Percentiles rank a stretch among this genome's conserved stretches.
These are phyloP conservation scores for Phytophthora nicotianae DNA, from an alignment of 352 stramenopile species.

Conservation along the genomic window DNA sequence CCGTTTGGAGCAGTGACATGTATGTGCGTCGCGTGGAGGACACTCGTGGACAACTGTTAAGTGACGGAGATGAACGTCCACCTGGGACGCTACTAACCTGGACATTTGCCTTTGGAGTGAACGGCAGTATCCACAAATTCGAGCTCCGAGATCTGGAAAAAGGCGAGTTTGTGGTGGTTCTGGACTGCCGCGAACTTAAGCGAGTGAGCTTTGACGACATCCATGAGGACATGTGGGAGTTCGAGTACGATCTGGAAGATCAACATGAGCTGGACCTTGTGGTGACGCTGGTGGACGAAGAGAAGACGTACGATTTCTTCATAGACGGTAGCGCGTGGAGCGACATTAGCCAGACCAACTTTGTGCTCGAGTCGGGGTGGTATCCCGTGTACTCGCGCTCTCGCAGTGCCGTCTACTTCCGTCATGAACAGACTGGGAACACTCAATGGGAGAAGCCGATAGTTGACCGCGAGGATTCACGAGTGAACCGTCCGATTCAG, in stretches of 20 bases:
- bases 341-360: constrained; percentile 81
- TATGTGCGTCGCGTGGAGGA: constrained; percentile 78
- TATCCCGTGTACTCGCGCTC: constrained; percentile 83
- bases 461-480: constrained; percentile 52
- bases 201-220: constrained; percentile 72
- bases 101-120: constrained; percentile 85
- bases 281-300: constrained; percentile 67
- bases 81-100: constrained; percentile 60
- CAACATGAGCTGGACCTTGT: constrained; percentile 71
- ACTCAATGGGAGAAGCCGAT: constrained; percentile 82
- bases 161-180: constrained; percentile 80
- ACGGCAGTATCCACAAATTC: constrained; percentile 78
- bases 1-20: constrained; percentile 80
- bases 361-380: constrained; percentile 78
- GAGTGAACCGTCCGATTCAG: constrained; percentile 38
- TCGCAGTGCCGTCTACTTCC: constrained; percentile 75
- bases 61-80: constrained; percentile 45
- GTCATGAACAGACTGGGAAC: constrained; percentile 61
- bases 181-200: constrained; percentile 69
- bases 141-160: constrained; percentile 72
- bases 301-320: constrained; percentile 77
- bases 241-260: constrained; percentile 72
- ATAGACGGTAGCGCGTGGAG: constrained; percentile 77
- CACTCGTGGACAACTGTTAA: constrained; percentile 47
- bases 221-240: constrained; percentile 69